Evolutionary conservation across 2,329 filamentous ascomycete genomes (phyloP), one percentile per base, ranked within the genome.

Genomic region (Westerdykella ornata): DNA sequence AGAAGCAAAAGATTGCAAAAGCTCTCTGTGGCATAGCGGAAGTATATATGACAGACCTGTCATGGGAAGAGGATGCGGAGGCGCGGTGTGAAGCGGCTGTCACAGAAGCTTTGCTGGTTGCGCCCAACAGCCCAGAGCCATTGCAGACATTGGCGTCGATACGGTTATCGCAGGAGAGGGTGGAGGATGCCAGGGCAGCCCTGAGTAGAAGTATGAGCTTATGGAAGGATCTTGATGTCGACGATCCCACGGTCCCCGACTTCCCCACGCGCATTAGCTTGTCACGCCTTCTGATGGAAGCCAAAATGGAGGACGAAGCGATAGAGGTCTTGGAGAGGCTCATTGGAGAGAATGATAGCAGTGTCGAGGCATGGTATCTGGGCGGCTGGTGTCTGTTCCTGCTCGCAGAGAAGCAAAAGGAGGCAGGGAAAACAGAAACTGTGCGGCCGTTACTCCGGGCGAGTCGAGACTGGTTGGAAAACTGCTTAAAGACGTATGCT

Each of bases 1-100:
- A 87, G 72, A 84, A 84, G 63, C 74, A 75, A 51, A 92, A 92
- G 67, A 74, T 97, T 28, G 87, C 88, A 2, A 88, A 88, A 54
- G 87, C 89, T n/a, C 76, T 98, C 28, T 98, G 94, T 67, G 88
- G 86, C 19, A 87, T 97, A 46, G 82, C 87, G 5, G 92, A 98
- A 70, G 88, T 98, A 37, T 98, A 96, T 73, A 98, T 98, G 92
- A 98, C 92, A 9, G 92, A 98, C 70, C 71, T 97, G 55, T 92
- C 85, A 57, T 82, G 77, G 87, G 89, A 96, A 68, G 80, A 82
- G 39, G 88, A 96, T 60, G 92, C 90, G 4, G 92, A 98, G 70
- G 72, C 78, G 51, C 79, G 83, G 52, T 98, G 94, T 71, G 90
- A 98, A 68, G 72, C 79, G 4, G 80, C 95, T 44, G 80, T 97